Evolutionary conservation across 257 asterid species (phyloP).

Genomic region (Petunia secreta): DNA sequence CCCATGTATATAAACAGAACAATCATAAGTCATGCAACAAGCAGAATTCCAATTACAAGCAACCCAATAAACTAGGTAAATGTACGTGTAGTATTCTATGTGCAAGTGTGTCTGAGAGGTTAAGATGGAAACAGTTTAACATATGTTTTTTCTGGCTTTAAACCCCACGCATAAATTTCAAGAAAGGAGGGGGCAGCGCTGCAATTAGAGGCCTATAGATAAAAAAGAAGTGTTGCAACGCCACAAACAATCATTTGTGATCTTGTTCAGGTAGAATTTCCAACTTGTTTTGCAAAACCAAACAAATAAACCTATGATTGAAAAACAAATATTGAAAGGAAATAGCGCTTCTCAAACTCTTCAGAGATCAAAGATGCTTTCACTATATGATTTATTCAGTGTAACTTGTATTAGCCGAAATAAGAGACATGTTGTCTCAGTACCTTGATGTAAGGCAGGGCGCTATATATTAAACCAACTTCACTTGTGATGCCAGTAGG

Average conservation of each 20-base stretch:
- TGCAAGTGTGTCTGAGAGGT: not conserved
- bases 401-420: not conserved
- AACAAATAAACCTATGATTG: not conserved
- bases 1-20: not conserved
- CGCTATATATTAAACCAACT: slow-evolving; percentile 73
- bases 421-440: not conserved
- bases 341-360: not conserved
- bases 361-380: not conserved
- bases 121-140: not conserved
- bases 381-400: not conserved
- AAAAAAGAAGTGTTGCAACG: not conserved
- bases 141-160: not conserved
- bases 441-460: slow-evolving; percentile 73
- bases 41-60: not conserved
- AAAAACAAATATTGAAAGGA: not conserved
- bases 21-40: not conserved
- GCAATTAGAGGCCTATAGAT: not conserved
- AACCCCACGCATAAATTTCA: not conserved
- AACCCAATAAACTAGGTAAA: not conserved
- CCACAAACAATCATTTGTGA: too few relatives aligned
- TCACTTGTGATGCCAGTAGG: slow-evolving; percentile 90
- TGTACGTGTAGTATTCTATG: not conserved
- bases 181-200: not conserved
- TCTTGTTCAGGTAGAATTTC: too few relatives aligned
- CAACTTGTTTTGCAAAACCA: not conserved